phyloP scores from a whole-genome alignment of 2,329 filamentous ascomycete species.

The Bisporella sp. region DNA sequence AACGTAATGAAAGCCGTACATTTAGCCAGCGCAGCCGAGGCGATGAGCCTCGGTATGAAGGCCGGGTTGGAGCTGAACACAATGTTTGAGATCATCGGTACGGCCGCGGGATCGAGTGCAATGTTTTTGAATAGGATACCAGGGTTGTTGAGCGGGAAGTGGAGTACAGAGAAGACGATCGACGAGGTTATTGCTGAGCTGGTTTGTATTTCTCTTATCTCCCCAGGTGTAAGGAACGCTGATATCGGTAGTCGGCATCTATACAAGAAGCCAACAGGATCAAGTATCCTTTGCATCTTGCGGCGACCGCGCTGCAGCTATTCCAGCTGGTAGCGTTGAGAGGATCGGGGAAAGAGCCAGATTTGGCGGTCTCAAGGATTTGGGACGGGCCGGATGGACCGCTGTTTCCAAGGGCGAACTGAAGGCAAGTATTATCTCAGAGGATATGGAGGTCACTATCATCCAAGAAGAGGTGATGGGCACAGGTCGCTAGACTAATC shows the following conservation, averaged over 20 bases:
- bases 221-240: too few relatives aligned
- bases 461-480: background rate
- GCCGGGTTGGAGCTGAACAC: conserved; percentile 44
- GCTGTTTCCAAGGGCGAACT: conserved; percentile 6
- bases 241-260: conserved; percentile 22
- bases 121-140: conserved; percentile 32
- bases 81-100: conserved; percentile 40
- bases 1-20: conserved; percentile 52
- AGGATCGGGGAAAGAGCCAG: conserved; percentile 29
- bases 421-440: background rate
- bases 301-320: conserved; percentile 28
- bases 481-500: background rate
- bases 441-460: background rate
- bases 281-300: conserved; percentile 31
- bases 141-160: conserved; percentile 31
- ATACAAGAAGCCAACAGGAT: conserved; percentile 22
- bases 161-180: conserved; percentile 27
- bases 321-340: conserved; percentile 28
- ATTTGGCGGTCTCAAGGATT: conserved; percentile 30
- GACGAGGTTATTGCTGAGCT: conserved; percentile 32
- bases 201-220: conserved; percentile 8
- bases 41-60: conserved; percentile 47
- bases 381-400: conserved; percentile 28
- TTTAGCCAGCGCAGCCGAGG: conserved; percentile 47
- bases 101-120: conserved; percentile 30